Evolutionary conservation across 495 filamentous ascomycete species (phyloP).

Genomic region (Glonium stellatum): DNA sequence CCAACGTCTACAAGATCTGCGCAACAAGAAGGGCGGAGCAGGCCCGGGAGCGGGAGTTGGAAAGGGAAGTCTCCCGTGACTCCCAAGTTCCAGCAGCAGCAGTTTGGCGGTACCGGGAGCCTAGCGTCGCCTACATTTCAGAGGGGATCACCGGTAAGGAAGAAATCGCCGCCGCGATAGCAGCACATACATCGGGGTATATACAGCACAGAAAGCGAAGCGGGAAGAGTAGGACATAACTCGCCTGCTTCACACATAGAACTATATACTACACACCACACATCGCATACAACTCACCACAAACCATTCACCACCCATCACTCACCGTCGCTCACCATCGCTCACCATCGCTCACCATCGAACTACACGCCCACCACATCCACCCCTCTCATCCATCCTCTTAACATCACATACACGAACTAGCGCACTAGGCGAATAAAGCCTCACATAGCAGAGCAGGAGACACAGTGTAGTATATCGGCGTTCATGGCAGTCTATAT

Average conservation of each 20-base stretch:
- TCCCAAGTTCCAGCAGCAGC: neutral
- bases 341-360: no score
- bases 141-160: neutral
- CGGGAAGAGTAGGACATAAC: no score
- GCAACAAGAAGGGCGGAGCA: neutral
- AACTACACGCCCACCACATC: no score
- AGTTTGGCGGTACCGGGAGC: neutral
- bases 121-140: no score
- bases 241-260: no score
- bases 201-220: no score
- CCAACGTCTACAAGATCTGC: slow-evolving; percentile 23
- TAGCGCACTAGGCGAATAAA: neutral
- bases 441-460: neutral
- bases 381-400: neutral
- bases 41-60: slow-evolving; percentile 21
- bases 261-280: no score
- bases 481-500: neutral
- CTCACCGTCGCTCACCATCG: no score
- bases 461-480: neutral
- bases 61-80: slow-evolving; percentile 15
- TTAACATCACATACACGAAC: neutral
- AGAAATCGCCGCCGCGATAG: neutral
- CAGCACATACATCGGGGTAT: no score
- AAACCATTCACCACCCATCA: no score
- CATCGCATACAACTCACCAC: no score